phyloP scores from a whole-genome alignment of 805 yeast species.

The Zygotorulaspora danielsina region DNA sequence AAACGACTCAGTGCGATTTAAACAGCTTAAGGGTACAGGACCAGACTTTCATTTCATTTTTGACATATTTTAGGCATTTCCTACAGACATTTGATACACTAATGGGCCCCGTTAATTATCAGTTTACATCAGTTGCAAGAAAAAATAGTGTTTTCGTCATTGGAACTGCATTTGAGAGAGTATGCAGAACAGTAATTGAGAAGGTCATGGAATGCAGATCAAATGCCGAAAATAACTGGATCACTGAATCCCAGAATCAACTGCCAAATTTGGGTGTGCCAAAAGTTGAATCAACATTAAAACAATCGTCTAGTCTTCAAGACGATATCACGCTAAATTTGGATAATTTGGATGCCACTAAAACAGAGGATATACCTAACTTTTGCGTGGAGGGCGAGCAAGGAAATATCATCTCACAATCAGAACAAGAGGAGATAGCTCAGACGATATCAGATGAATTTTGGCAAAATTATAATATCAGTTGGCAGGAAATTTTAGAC shows the following conservation, averaged over 20 bases:
- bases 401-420: neutral
- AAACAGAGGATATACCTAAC: neutral
- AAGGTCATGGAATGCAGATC: constrained; percentile 23
- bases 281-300: neutral
- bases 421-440: constrained; percentile 10
- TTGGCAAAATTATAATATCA: constrained; percentile 24
- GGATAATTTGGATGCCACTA: neutral
- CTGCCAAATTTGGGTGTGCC: neutral
- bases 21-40: constrained; percentile 9
- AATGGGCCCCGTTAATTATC: constrained; percentile 5
- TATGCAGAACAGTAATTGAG: constrained; percentile 17
- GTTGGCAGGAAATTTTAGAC: constrained; percentile 23
- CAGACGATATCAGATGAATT: constrained; percentile 26
- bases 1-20: constrained; percentile 15
- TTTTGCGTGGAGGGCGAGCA: too few relatives aligned
- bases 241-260: constrained; percentile 5
- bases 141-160: constrained; percentile 14
- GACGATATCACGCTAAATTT: neutral
- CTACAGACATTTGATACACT: constrained; percentile 14
- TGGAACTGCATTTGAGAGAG: constrained; percentile 14
- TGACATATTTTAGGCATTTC: constrained; percentile 13
- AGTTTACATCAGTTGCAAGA: constrained; percentile 7
- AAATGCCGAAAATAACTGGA: constrained; percentile 18
- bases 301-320: neutral
- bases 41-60: constrained; percentile 9